These are phyloP conservation scores for Emericellopsis terricola DNA, from an alignment of 495 filamentous ascomycete genomes.

Conservation along the genomic window DNA sequence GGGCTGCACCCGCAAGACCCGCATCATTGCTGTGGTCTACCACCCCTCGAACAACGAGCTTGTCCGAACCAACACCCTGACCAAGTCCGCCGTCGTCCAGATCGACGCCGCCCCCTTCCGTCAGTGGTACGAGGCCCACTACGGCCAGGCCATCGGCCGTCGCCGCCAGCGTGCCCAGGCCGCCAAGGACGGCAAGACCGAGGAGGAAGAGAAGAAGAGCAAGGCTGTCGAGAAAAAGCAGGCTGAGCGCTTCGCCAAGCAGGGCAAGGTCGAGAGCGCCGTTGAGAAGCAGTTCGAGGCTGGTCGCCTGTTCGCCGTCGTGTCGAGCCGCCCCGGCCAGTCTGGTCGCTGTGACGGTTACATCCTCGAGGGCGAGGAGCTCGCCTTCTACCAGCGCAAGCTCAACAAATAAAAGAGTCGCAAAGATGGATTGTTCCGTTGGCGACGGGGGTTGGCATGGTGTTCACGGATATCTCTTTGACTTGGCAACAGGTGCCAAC, in stretches of 20 bases:
- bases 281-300: constrained; percentile 98
- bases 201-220: constrained; percentile 63
- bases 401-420: constrained; percentile 65
- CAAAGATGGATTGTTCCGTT: no score
- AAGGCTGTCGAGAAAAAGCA: constrained; percentile 92
- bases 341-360: constrained; percentile 92
- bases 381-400: constrained; percentile 97
- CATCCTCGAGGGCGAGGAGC: constrained; percentile 96
- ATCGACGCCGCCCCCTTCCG: constrained; percentile 96
- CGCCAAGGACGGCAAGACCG: constrained; percentile 22
- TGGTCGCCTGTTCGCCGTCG: constrained; percentile 83
- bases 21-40: constrained; percentile 93
- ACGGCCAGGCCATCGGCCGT: constrained; percentile 74
- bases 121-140: constrained; percentile 99
- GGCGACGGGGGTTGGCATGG: constrained; percentile 7
- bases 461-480: constrained; percentile 19
- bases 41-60: constrained; percentile 99
- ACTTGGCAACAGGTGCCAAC: constrained; percentile 8
- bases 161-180: constrained; percentile 68
- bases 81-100: constrained; percentile 95
- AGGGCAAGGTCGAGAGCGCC: constrained; percentile 81
- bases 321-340: constrained; percentile 88
- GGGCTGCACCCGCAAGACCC: constrained; percentile 91
- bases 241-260: constrained; percentile 56
- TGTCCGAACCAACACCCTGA: constrained; percentile 99